Evolutionary conservation across 352 stramenopile genomes (phyloP).

Genomic region (Globisporangium mamillatum): DNA sequence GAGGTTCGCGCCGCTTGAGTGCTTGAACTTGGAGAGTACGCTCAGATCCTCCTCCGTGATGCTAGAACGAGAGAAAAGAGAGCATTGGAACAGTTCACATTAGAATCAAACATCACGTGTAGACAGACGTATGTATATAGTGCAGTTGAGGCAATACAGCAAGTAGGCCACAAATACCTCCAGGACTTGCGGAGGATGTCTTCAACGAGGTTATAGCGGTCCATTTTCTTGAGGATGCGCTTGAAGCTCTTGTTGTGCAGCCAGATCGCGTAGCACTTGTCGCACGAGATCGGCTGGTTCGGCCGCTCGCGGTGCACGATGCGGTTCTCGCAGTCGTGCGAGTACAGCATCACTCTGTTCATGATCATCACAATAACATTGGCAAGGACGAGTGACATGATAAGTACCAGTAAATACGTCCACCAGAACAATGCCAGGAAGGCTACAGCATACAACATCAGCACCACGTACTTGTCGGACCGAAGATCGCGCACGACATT

Average conservation of each 20-base stretch:
- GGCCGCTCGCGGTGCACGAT: conserved; percentile 45
- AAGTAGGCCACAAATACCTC: conserved; percentile 30
- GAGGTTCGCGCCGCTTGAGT: conserved; percentile 52
- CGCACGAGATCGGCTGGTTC: conserved; percentile 46
- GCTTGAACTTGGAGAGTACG: conserved; percentile 59
- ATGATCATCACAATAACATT: conserved; percentile 7
- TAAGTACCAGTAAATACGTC: neutral
- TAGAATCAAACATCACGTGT: neutral
- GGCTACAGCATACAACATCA: neutral
- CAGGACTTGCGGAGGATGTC: conserved; percentile 55
- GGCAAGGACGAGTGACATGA: neutral
- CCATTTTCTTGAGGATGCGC: conserved; percentile 68
- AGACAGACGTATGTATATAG: neutral
- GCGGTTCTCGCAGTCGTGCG: conserved; percentile 64
- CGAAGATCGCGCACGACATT: conserved; percentile 66
- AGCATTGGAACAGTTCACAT: neutral
- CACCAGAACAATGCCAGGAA: neutral
- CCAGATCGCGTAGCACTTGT: conserved; percentile 56
- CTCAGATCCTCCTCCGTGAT: conserved; percentile 41
- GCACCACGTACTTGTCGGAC: conserved; percentile 45
- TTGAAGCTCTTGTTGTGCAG: conserved; percentile 66
- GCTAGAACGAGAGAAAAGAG: conserved; percentile 1
- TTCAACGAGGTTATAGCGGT: conserved; percentile 58
- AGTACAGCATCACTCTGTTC: conserved; percentile 61
- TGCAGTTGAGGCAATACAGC: neutral